These are phyloP conservation scores for Penicillium brasilianum DNA, from an alignment of 2,329 filamentous ascomycete genomes.

Conservation along the genomic window DNA sequence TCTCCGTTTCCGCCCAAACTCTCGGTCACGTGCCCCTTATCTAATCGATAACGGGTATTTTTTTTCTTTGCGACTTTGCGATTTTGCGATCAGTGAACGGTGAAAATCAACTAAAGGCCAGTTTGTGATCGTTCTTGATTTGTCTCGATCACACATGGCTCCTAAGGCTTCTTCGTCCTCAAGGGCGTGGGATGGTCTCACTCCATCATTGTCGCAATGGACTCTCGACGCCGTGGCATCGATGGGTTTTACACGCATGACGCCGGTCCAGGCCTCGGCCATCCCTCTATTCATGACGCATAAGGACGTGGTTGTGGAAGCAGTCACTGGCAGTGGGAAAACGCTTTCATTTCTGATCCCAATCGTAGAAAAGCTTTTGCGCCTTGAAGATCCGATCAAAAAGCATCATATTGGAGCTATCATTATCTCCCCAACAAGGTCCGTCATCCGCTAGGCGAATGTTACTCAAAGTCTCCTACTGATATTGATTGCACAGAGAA, in stretches of 20 bases:
- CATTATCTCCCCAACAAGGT: slow-evolving; percentile 82
- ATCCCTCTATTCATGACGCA: slow-evolving; percentile 87
- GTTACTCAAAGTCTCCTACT: neutral
- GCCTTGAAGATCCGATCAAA: slow-evolving; percentile 80
- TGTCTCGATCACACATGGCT: slow-evolving; percentile 31
- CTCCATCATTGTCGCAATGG: slow-evolving; percentile 77
- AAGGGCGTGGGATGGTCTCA: slow-evolving; percentile 71
- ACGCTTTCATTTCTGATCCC: slow-evolving; percentile 86
- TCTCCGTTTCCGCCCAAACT: slow-evolving; percentile 24
- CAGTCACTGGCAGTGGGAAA: slow-evolving; percentile 90
- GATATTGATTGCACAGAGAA: slow-evolving; percentile 61
- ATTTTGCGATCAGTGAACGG: slow-evolving; percentile 10
- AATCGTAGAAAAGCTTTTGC: slow-evolving; percentile 78
- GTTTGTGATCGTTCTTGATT: neutral
- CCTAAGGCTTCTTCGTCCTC: slow-evolving; percentile 54
- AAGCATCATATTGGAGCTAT: slow-evolving; percentile 90
- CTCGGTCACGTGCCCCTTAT: slow-evolving; percentile 38
- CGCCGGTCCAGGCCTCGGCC: slow-evolving; percentile 91
- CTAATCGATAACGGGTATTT: slow-evolving; percentile 42
- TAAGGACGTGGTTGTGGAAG: slow-evolving; percentile 92
- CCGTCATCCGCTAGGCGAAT: slow-evolving; percentile 18
- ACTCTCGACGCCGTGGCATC: slow-evolving; percentile 79
- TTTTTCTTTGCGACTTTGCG: slow-evolving; percentile 18
- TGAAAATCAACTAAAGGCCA: neutral
- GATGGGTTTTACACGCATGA: slow-evolving; percentile 87